Evolutionary conservation across 495 filamentous ascomycete genomes (phyloP), one percentile per base, ranked within the genome.

Genomic region (Aspergillus carlsbadensis): DNA sequence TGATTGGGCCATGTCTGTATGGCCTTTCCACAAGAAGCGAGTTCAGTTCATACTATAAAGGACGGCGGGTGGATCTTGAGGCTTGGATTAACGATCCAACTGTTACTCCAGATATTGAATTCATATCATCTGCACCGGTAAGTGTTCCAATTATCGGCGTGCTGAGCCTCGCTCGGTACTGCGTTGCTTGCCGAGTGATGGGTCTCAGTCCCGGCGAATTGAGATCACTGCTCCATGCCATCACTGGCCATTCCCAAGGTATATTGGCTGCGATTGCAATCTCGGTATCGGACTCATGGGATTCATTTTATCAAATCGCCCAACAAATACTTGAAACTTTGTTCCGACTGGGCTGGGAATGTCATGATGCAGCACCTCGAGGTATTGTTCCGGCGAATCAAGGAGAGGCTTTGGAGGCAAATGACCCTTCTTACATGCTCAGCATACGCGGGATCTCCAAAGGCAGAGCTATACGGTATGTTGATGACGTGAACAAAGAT

Each of bases 241-340:
- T 61, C 11, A 68, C 70, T 1, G 71, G 71, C 2, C 71, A 74
- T 44, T 71, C 68, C 17, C 71, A 72, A 36, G 67, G 67, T 10
- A 49, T 71, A 7, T 14, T 73, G 8, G 56, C 60, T 5, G 60
- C 70, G 8, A 59, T 63, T 26, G 65, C 39, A 13, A 59, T 71
- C 11, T 59, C 71, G 6, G 40, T 54, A 1, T 67, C 69, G 0
- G 56, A 64, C 21, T 65, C 64, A 1, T 74, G 69, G 69, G 54
- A 65, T 7, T 52, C 58, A 0, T 74, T 71, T 29, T 57, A 67
- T 34, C 55, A 52, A 3, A 37, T 48, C 20, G 41, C 29, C 14
- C 53, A 18, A 2, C 10, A 45, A 10, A 53, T 48, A 6, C 6
- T 62, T 1, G 59, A 61, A 40, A 33, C 55, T 1, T 43, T 70